Base-by-base conservation (phyloP, 164 flowering plant genomes). In the Aristolochia fimbriata region DNA sequence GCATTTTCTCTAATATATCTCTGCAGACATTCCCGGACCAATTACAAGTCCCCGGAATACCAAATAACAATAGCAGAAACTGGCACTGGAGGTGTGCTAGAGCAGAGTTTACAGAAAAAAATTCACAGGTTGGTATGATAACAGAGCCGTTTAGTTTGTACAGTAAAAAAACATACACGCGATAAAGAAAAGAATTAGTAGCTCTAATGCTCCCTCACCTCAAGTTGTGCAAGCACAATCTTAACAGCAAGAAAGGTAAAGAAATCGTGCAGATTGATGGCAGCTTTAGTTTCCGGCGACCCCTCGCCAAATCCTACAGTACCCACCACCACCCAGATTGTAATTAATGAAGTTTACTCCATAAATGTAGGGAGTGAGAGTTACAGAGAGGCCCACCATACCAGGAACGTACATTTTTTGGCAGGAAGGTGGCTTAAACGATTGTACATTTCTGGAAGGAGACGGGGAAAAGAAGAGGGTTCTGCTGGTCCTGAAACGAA, bases 331-430 rank as follows among this genome's bases (percentile, higher is more conserved):
- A 19, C 14, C 24, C 14, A 11, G 2, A 46, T 27, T 27, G 30
- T 27, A 45, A 27, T 13, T 20, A 19, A 51, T 16, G 43, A 46
- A 20, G n/a, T 47, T 56, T 16, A 59, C 41, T 43, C 16, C 21
- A 1, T 11, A 57, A 25, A 16, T 21, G 46, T 55, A 58, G 20
- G 63, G 43, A n/a, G 31, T 51, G 30, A 43, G 15, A 30, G 50
- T 22, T 12, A 25, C n/a, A 37, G 30, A 52, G 9, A 37, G 27
- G 53, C 7, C 20, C 30, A 60, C 68, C 84, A 47, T 64, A 91
- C 95, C 97, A 47, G 93, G 89, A 60, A 91, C 97, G 65, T 68
- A 86, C 97, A 91, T 91, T 77, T 91, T 87, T 20, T 77, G 76
- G 71, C 92, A 85, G 52, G 56, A 58, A 80, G 67, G 83, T 59